A percentile compares a stretch with the other conserved stretches of the same genome.
phyloP scores from a whole-genome alignment of 805 yeast species.

The Metschnikowia hibisci region DNA sequence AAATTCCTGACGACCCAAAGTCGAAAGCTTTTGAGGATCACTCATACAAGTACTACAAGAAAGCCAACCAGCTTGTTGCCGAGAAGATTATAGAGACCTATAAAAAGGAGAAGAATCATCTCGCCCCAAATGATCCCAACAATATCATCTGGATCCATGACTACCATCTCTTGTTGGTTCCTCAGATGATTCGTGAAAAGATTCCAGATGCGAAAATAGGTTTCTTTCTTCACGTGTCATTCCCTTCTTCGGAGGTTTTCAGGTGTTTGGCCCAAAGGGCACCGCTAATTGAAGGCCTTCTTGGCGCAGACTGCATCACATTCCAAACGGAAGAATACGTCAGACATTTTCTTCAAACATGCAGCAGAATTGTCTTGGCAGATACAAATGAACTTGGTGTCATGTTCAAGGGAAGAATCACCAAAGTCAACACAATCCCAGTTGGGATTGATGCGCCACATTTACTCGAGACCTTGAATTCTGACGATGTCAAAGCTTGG shows the following conservation, averaged over 20 bases:
- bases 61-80: constrained; percentile 75
- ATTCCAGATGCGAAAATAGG: constrained; percentile 87
- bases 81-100: constrained; percentile 66
- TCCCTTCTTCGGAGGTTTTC: constrained; percentile 94
- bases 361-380: constrained; percentile 76
- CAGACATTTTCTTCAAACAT: constrained; percentile 88
- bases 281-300: constrained; percentile 69
- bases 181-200: constrained; percentile 70
- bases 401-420: constrained; percentile 55
- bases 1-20: constrained; percentile 91
- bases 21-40: constrained; percentile 94
- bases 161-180: constrained; percentile 84
- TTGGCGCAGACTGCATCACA: constrained; percentile 84
- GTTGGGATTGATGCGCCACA: constrained; percentile 75
- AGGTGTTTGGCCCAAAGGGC: constrained; percentile 88
- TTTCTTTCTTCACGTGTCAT: constrained; percentile 87
- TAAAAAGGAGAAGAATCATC: constrained; percentile 45
- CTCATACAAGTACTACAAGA: constrained; percentile 82
- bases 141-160: constrained; percentile 93
- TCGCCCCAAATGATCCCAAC: constrained; percentile 36
- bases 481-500: constrained; percentile 59
- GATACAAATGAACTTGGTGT: constrained; percentile 67
- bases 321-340: constrained; percentile 94
- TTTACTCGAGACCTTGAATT: constrained; percentile 43
- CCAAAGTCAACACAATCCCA: constrained; percentile 57